A percentile compares a stretch with the other conserved stretches of the same genome.
Evolutionary conservation across 345 rosid species (phyloP).

Genomic region (Carallia pectinifolia): DNA sequence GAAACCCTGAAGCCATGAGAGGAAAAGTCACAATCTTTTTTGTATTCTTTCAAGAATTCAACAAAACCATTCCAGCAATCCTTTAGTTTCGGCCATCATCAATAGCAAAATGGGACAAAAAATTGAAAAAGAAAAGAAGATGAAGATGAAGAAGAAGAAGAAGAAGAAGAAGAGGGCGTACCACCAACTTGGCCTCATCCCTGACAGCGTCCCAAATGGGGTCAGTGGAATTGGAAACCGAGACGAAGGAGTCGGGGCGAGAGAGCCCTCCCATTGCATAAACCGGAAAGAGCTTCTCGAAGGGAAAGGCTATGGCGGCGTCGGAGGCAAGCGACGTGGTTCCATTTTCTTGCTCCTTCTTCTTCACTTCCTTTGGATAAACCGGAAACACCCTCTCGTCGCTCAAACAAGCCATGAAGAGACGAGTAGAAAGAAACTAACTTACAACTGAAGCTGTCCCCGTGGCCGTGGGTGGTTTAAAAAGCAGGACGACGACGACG

Average conservation of each 20-base stretch:
- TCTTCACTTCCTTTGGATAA: no score
- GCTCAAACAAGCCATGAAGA: conserved; percentile 46
- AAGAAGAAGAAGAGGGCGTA: conserved; percentile 8
- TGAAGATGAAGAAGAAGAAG: not conserved
- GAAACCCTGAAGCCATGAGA: no score
- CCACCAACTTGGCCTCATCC: conserved; percentile 85
- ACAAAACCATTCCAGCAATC: no score
- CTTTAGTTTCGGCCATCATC: no score
- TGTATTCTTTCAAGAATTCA: no score
- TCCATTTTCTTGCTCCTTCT: conserved; percentile 6
- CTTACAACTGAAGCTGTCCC: no score
- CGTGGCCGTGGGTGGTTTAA: no score
- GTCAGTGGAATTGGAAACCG: conserved; percentile 43
- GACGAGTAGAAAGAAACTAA: no score
- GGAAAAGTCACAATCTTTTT: no score
- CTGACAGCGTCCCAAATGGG: conserved; percentile 80
- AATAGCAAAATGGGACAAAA: no score
- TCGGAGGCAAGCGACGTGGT: conserved; percentile 5
- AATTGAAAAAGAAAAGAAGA: no score
- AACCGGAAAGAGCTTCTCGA: conserved; percentile 73
- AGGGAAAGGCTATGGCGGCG: conserved; percentile 25
- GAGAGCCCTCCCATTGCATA: conserved; percentile 47
- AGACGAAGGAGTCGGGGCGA: conserved; percentile 30
- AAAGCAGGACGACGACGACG: no score
- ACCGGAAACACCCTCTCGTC: conserved; percentile 18